Evolutionary conservation across 1,139 yeast genomes (phyloP).

Genomic region (Pichia sp.): DNA sequence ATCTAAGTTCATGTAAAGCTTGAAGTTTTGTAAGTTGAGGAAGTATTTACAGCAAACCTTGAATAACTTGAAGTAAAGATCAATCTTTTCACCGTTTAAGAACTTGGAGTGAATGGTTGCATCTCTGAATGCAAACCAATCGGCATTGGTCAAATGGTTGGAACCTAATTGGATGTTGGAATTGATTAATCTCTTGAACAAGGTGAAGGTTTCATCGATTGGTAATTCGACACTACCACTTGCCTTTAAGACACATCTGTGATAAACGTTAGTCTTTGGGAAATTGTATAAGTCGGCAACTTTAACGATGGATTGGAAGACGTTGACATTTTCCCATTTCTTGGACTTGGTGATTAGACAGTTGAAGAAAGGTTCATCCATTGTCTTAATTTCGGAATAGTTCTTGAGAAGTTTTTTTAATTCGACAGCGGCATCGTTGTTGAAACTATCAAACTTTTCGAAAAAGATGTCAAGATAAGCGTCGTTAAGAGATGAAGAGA

Average conservation of each 20-base stretch:
- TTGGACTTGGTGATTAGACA: conserved; percentile 67
- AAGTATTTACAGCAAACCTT: conserved; percentile 48
- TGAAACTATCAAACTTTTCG: conserved; percentile 52
- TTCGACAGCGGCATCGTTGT: conserved; percentile 52
- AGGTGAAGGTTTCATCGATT: conserved; percentile 49
- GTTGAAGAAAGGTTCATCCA: conserved; percentile 79
- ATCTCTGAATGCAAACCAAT: conserved; percentile 85
- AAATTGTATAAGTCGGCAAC: conserved; percentile 62
- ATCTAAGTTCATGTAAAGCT: conserved; percentile 39
- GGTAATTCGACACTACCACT: conserved; percentile 60
- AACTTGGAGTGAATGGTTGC: conserved; percentile 56
- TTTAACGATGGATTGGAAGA: conserved; percentile 62
- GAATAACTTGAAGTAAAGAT: conserved; percentile 57
- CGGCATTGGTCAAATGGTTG: conserved; percentile 70
- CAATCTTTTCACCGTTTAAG: conserved; percentile 38
- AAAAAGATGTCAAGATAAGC: conserved; percentile 69
- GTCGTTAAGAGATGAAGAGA: conserved; percentile 66
- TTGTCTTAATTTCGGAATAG: conserved; percentile 55
- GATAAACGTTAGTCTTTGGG: conserved; percentile 65
- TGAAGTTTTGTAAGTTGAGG: conserved; percentile 41
- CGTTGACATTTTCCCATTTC: conserved; percentile 64
- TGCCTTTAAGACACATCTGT: conserved; percentile 75
- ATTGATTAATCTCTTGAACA: conserved; percentile 58
- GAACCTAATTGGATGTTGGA: conserved; percentile 53
- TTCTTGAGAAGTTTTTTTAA: conserved; percentile 57